These are phyloP conservation scores for Leishmania lainsoni DNA, from an alignment of 208 protist genomes.

Conservation along the genomic window DNA sequence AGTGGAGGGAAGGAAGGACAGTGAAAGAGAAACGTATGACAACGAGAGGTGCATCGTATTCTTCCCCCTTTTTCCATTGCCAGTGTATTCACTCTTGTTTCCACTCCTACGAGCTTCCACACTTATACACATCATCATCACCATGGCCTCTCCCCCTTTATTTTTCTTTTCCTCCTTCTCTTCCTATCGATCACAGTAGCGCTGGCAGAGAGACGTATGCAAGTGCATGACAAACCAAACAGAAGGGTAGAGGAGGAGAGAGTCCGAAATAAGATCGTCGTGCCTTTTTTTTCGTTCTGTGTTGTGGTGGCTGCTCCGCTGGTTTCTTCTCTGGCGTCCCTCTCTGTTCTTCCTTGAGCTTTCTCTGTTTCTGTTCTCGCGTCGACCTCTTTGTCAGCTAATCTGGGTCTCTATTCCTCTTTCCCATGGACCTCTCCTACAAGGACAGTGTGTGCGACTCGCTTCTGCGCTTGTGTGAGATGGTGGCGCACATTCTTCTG, in stretches of 20 bases:
- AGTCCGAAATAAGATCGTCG: background rate
- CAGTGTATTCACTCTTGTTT: background rate
- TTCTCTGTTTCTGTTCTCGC: slow-evolving; percentile 16
- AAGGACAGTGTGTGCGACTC: background rate
- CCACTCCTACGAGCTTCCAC: too few relatives aligned
- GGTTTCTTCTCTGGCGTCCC: background rate
- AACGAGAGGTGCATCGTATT: background rate
- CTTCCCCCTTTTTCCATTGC: background rate
- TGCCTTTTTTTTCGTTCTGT: background rate
- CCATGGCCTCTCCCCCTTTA: background rate
- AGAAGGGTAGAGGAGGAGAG: background rate
- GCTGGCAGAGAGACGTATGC: background rate
- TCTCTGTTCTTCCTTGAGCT: background rate
- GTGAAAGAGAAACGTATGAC: background rate
- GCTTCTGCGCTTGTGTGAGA: background rate
- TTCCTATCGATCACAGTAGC: background rate
- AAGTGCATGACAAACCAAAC: background rate
- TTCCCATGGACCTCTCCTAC: background rate
- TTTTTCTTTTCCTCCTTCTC: background rate
- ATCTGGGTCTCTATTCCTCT: background rate
- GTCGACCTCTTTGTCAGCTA: background rate
- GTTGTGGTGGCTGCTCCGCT: too few relatives aligned
- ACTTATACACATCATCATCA: background rate
- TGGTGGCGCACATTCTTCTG: background rate
- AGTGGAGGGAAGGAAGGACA: background rate